phyloP scores from a whole-genome alignment of 2,329 filamentous ascomycete species.

The Arthrobotrys sphaeroides region DNA sequence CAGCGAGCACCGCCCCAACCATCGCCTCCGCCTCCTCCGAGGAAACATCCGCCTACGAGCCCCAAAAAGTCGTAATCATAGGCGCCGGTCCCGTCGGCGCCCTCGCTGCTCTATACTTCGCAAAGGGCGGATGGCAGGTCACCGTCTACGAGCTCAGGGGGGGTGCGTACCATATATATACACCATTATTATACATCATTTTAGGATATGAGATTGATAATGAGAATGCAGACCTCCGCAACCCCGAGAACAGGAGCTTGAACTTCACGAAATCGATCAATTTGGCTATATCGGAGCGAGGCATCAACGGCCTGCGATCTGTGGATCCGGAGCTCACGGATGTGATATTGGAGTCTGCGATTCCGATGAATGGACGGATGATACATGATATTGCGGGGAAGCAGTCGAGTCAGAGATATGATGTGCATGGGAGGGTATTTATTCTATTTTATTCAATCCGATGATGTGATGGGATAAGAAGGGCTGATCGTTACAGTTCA shows the following conservation, averaged over 20 bases:
- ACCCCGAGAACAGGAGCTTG: slow-evolving; percentile 81
- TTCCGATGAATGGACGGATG: slow-evolving; percentile 97
- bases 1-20: slow-evolving; percentile 37
- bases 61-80: slow-evolving; percentile 79
- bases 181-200: not conserved
- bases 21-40: slow-evolving; percentile 35
- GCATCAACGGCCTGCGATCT: slow-evolving; percentile 81
- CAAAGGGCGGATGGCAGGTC: slow-evolving; percentile 84
- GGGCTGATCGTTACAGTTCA: slow-evolving; percentile 70
- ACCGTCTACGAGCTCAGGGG: slow-evolving; percentile 92
- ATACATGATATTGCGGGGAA: slow-evolving; percentile 78
- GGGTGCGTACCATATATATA: slow-evolving; percentile 67
- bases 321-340: slow-evolving; percentile 70
- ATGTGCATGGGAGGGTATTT: slow-evolving; percentile 82
- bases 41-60: slow-evolving; percentile 30
- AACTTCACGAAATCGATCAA: slow-evolving; percentile 99
- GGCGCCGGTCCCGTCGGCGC: slow-evolving; percentile 94
- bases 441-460: not conserved
- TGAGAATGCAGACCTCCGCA: slow-evolving; percentile 90
- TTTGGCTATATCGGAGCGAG: slow-evolving; percentile 89
- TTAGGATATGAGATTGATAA: not conserved
- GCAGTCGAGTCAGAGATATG: slow-evolving; percentile 79
- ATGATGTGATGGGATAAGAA: no score
- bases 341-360: slow-evolving; percentile 77
- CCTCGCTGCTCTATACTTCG: slow-evolving; percentile 90